Evolutionary conservation across 2,329 filamentous ascomycete species (phyloP).

Genomic region (Scedosporium aurantiacum): DNA sequence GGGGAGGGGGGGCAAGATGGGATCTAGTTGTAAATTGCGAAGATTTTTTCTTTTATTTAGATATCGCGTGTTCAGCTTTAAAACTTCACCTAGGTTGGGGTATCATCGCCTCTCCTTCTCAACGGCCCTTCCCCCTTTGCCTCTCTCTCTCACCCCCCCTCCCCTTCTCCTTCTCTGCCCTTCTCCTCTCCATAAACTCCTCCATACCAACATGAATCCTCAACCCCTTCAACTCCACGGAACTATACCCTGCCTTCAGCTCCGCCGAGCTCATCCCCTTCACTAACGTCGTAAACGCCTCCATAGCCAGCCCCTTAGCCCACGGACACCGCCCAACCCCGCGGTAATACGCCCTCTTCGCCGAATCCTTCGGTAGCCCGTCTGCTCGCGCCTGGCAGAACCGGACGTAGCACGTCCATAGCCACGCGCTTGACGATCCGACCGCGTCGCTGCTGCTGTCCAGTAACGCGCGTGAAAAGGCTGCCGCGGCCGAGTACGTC

Average conservation of each 20-base stretch:
- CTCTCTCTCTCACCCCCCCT: constrained; percentile 10
- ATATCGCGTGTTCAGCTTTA: too few species aligned
- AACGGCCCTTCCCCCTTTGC: background rate
- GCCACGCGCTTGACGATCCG: constrained; percentile 22
- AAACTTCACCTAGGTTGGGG: background rate
- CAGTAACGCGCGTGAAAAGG: constrained; percentile 40
- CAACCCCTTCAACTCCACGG: constrained; percentile 36
- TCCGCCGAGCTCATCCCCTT: constrained; percentile 35
- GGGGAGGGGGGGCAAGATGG: too few species aligned
- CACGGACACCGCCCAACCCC: constrained; percentile 37
- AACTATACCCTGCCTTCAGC: constrained; percentile 35
- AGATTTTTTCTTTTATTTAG: too few species aligned
- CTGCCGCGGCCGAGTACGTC: constrained; percentile 35
- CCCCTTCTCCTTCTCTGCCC: constrained; percentile 10
- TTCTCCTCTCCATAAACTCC: constrained; percentile 29
- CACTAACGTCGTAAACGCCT: constrained; percentile 35
- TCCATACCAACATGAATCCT: constrained; percentile 41
- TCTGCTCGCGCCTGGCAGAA: constrained; percentile 30
- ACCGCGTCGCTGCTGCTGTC: constrained; percentile 23
- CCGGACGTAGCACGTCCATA: constrained; percentile 41
- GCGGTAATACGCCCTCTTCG: constrained; percentile 37
- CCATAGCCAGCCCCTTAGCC: constrained; percentile 38
- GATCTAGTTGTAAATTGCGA: too few species aligned
- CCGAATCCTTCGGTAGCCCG: constrained; percentile 21
- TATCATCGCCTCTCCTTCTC: background rate